These are phyloP conservation scores for Lactarius sanguifluus DNA, from an alignment of 768 basidiomycete species.

Conservation along the genomic window DNA sequence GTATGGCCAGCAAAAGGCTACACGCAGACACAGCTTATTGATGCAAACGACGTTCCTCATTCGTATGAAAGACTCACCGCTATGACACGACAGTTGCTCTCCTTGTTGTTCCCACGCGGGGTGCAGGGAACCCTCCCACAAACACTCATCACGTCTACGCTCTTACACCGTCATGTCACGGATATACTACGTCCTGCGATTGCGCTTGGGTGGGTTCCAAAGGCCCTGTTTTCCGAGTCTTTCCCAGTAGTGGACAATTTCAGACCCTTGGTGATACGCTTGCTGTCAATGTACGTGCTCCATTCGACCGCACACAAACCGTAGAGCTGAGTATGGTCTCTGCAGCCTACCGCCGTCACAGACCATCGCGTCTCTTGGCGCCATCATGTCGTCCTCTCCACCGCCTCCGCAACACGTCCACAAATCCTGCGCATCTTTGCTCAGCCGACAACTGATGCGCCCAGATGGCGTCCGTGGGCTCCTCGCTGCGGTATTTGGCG, in stretches of 20 bases:
- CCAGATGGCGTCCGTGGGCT: conserved; percentile 70
- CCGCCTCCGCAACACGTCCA: conserved; percentile 49
- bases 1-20: conserved; percentile 41
- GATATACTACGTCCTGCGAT: conserved; percentile 63
- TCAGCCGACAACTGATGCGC: conserved; percentile 69
- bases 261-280: conserved; percentile 51
- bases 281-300: conserved; percentile 60
- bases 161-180: conserved; percentile 55
- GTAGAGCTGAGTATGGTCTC: conserved; percentile 14
- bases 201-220: conserved; percentile 73
- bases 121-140: conserved; percentile 48
- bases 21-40: conserved; percentile 34
- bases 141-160: conserved; percentile 58
- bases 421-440: conserved; percentile 58
- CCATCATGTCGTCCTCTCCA: conserved; percentile 46
- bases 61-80: conserved; percentile 47
- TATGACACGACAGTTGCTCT: conserved; percentile 46
- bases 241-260: conserved; percentile 46
- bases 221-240: conserved; percentile 42
- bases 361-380: conserved; percentile 62
- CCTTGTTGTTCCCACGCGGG: conserved; percentile 55
- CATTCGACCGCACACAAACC: neutral
- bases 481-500: conserved; percentile 66
- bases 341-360: conserved; percentile 63
- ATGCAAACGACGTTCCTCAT: conserved; percentile 44